A percentile compares a stretch with the other conserved stretches of the same genome.
Conservation (phyloP, 768 basidiomycete genomes). For the Mycena metata region DNA sequence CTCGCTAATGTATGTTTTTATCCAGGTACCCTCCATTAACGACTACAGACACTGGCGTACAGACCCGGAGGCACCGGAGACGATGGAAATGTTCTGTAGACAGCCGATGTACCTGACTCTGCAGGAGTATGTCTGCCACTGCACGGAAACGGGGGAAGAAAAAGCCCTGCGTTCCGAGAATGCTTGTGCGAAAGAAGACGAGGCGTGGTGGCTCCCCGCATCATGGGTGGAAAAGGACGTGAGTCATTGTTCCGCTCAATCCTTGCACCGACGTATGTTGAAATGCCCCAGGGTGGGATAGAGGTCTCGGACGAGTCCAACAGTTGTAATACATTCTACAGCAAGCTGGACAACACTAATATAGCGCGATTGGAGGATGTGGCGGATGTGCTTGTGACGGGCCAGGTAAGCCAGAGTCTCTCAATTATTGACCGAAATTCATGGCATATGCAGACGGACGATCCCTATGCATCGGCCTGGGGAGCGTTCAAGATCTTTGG, state of each 20-base stretch:
- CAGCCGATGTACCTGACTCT: slow-evolving; percentile 64
- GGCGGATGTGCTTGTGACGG: slow-evolving; percentile 66
- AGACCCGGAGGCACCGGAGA: slow-evolving; percentile 49
- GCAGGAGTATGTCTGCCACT: slow-evolving; percentile 61
- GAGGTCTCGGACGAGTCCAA: slow-evolving; percentile 52
- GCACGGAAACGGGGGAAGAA: slow-evolving; percentile 31
- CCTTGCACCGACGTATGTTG: slow-evolving; percentile 51
- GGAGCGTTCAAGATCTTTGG: slow-evolving; percentile 68
- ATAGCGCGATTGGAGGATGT: slow-evolving; percentile 41
- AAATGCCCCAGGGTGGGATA: slow-evolving; percentile 59
- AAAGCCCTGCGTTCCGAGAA: no score
- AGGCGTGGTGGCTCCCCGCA: slow-evolving; percentile 64
- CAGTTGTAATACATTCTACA: slow-evolving; percentile 56
- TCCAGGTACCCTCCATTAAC: slow-evolving; percentile 55
- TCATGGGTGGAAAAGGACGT: slow-evolving; percentile 57
- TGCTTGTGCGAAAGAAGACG: slow-evolving; percentile 39
- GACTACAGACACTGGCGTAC: slow-evolving; percentile 55
- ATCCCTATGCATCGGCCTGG: slow-evolving; percentile 65
- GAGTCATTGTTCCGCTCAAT: slow-evolving; percentile 62
- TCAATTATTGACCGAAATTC: neutral
- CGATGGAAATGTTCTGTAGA: slow-evolving; percentile 53
- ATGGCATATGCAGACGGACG: slow-evolving; percentile 56
- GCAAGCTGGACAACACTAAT: slow-evolving; percentile 42
- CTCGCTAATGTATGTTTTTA: slow-evolving; percentile 3
- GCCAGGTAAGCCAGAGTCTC: slow-evolving; percentile 55